Evolutionary conservation across 495 filamentous ascomycete genomes (phyloP), one percentile per base, ranked within the genome.

Genomic region (Delitschia confertaspora): DNA sequence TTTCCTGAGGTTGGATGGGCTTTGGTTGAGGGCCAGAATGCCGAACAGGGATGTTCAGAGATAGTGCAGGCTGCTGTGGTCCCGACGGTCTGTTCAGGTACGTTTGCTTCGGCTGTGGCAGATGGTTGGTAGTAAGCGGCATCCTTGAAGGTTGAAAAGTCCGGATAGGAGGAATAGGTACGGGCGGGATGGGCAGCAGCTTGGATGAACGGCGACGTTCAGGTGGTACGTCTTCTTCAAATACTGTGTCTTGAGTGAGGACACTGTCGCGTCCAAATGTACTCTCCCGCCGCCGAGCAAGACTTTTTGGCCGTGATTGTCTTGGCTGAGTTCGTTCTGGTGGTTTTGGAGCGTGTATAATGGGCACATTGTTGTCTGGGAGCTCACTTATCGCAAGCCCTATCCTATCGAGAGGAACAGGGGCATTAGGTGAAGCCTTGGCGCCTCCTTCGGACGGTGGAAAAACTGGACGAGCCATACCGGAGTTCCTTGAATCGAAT

Each of bases 381-480:
- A 49, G 35, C 25, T 57, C 53, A 21, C 47, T 57, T 10, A 57
- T 42, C 6, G 53, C 53, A 29, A 57, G 22, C 6, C 53, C 53
- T 20, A 57, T 57, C 26, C 49, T 42, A 10, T 55, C 52, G 10
- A 48, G 24, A 5, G 47, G 53, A 8, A 48, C 22, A 18, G 34
- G 33, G 8, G 47, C 31, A 14, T 30, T 45, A 18, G 45, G 21
- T 1, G 25, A 35, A 20, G 27, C 36, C 3, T 19, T 42, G 3
- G 22, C 17, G n/a, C 16, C 19, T 9, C 37, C 37, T 20, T 26
- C 42, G 10, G 21, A 46, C 17, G 35, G 46, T 3, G 40, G 41
- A 6, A 55, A 13, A 3, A 29, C 30, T 13, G 51, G 51, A 18
- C 49, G 44, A 13, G n/a, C n/a, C n/a, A n/a, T n/a, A n/a, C n/a